A percentile compares a stretch with the other conserved stretches of the same genome.
Conservation (phyloP, 768 basidiomycete genomes). For the Phylloporus arenicola region DNA sequence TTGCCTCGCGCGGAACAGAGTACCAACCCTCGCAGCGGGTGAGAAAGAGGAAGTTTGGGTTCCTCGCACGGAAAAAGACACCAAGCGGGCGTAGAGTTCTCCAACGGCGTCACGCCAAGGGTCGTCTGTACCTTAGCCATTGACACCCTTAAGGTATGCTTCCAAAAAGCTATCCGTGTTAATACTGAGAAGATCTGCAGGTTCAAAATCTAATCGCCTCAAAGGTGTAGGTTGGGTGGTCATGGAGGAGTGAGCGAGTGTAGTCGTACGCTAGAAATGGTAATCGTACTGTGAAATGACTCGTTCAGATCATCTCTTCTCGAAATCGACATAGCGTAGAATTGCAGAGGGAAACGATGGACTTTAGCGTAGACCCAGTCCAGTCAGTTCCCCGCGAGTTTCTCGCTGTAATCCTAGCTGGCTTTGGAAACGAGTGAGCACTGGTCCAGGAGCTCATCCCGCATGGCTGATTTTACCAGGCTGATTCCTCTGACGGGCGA, state of each 20-base stretch:
- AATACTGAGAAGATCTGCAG: constrained; percentile 1
- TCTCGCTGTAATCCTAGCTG: constrained; percentile 81
- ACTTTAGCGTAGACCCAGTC: constrained; percentile 52
- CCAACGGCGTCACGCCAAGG: constrained; percentile 63
- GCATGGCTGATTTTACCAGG: constrained; percentile 36
- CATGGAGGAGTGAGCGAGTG: not conserved
- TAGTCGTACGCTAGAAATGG: constrained; percentile 19
- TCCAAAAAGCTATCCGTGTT: not conserved
- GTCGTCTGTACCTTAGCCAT: constrained; percentile 76
- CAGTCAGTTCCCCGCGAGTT: constrained; percentile 68
- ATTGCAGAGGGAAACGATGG: too few species aligned
- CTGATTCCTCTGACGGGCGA: constrained; percentile 70
- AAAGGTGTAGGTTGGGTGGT: not conserved
- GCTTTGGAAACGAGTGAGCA: constrained; percentile 86
- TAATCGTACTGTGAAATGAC: constrained; percentile 10
- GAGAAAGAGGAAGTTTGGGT: constrained; percentile 89
- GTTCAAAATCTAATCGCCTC: not conserved
- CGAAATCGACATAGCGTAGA: too few species aligned
- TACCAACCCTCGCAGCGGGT: constrained; percentile 96
- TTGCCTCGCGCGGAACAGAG: constrained; percentile 72
- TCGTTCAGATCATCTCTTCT: constrained; percentile 1
- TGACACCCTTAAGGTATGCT: constrained; percentile 33
- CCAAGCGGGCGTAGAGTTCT: constrained; percentile 70
- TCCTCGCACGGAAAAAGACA: constrained; percentile 69
- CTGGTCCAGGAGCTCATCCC: not conserved